These are phyloP conservation scores for Plasmopara muralis DNA, from an alignment of 352 stramenopile genomes.

Conservation along the genomic window DNA sequence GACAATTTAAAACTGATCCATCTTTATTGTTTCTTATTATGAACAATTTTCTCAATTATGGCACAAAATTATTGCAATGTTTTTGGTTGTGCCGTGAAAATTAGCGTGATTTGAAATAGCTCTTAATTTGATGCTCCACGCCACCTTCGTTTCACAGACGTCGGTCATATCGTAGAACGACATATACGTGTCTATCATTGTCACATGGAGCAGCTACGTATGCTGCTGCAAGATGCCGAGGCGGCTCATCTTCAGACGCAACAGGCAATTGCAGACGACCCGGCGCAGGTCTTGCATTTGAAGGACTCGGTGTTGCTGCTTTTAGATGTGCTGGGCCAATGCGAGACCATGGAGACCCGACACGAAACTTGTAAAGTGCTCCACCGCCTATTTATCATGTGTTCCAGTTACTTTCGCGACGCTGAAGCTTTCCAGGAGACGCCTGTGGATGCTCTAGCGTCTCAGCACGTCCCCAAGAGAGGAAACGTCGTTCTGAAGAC, in stretches of 20 bases:
- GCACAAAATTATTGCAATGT: too few relatives aligned
- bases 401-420: slow-evolving; percentile 35
- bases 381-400: slow-evolving; percentile 33
- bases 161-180: neutral
- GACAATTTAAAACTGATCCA: too few relatives aligned
- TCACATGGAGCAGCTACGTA: slow-evolving; percentile 24
- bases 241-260: slow-evolving; percentile 31
- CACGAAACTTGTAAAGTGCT: slow-evolving; percentile 34
- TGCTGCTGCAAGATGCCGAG: slow-evolving; percentile 38
- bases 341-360: slow-evolving; percentile 18
- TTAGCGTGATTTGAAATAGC: too few relatives aligned
- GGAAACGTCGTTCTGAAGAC: slow-evolving; percentile 45
- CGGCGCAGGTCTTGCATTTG: slow-evolving; percentile 21
- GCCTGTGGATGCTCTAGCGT: neutral
- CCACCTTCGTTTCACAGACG: neutral
- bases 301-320: slow-evolving; percentile 45
- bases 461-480: slow-evolving; percentile 12
- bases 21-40: too few relatives aligned
- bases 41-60: too few relatives aligned
- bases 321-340: slow-evolving; percentile 38
- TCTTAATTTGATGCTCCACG: neutral
- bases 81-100: too few relatives aligned
- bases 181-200: neutral
- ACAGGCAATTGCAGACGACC: slow-evolving; percentile 18
- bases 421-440: slow-evolving; percentile 27